phyloP scores from a whole-genome alignment of 1,284 basidiomycete genomes.

The Malassezia pachydermatis region DNA sequence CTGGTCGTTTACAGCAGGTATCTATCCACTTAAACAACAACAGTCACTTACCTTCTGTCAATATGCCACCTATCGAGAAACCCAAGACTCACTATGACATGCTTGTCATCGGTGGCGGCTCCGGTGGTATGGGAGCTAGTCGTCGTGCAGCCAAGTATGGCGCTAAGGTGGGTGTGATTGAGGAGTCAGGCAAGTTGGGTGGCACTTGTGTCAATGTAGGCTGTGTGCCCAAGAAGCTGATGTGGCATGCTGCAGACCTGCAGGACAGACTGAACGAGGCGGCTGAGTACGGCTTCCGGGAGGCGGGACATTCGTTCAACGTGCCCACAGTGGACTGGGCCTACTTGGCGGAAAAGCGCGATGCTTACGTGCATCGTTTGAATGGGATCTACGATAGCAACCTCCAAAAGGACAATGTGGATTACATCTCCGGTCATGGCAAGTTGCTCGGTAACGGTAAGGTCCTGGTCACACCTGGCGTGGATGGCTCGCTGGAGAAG shows the following conservation, averaged over 20 bases:
- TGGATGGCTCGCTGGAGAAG: slow-evolving; percentile 52
- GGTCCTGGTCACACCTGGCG: slow-evolving; percentile 37
- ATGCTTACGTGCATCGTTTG: slow-evolving; percentile 81
- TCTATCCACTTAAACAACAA: not conserved
- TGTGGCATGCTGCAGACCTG: slow-evolving; percentile 94
- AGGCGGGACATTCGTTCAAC: slow-evolving; percentile 30
- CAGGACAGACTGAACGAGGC: slow-evolving; percentile 66
- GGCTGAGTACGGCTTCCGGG: slow-evolving; percentile 65
- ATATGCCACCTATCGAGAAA: slow-evolving; percentile 41
- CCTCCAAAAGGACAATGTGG: slow-evolving; percentile 76
- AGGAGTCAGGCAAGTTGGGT: slow-evolving; percentile 66
- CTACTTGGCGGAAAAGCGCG: slow-evolving; percentile 81
- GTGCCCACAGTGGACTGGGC: slow-evolving; percentile 69
- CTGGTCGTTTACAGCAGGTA: slow-evolving; percentile 2
- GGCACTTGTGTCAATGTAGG: slow-evolving; percentile 93
- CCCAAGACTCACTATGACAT: slow-evolving; percentile 40
- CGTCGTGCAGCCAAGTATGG: slow-evolving; percentile 75
- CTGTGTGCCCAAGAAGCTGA: slow-evolving; percentile 59
- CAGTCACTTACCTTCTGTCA: slow-evolving; percentile 8
- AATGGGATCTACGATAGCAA: slow-evolving; percentile 80
- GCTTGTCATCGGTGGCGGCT: slow-evolving; percentile 47
- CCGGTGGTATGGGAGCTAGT: slow-evolving; percentile 46
- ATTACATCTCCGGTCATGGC: slow-evolving; percentile 72
- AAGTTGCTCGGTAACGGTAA: slow-evolving; percentile 35
- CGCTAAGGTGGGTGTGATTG: slow-evolving; percentile 82